These are phyloP conservation scores for Ganoderma sinense DNA, from an alignment of 1,284 basidiomycete species.

Conservation along the genomic window DNA sequence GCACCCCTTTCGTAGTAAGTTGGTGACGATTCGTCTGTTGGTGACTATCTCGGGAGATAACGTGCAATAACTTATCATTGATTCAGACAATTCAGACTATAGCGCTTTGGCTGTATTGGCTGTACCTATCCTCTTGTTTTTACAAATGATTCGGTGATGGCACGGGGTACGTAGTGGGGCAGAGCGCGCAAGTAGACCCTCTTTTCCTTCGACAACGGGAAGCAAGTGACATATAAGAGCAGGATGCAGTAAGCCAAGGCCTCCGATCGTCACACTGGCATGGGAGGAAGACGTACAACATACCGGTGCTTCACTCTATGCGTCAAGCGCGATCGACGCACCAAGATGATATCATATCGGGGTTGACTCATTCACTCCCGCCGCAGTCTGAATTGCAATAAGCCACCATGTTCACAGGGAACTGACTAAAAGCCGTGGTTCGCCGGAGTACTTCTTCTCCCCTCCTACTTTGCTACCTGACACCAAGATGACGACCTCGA, in stretches of 20 bases:
- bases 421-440: neutral
- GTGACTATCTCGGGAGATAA: neutral
- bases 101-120: neutral
- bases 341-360: neutral
- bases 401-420: neutral
- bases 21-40: neutral
- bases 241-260: neutral
- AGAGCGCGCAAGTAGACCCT: neutral
- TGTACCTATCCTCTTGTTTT: neutral
- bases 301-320: neutral
- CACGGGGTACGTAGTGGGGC: neutral
- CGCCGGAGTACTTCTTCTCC: neutral
- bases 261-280: neutral
- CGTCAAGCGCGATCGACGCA: neutral
- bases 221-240: neutral
- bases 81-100: neutral
- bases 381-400: neutral
- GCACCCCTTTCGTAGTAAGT: neutral
- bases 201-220: neutral
- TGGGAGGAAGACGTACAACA: neutral
- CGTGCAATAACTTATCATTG: neutral
- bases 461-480: neutral
- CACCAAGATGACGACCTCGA: neutral
- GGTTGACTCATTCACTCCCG: neutral
- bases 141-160: neutral